phyloP scores from a whole-genome alignment of 2,329 filamentous ascomycete genomes.

The Penicillium sp. region DNA sequence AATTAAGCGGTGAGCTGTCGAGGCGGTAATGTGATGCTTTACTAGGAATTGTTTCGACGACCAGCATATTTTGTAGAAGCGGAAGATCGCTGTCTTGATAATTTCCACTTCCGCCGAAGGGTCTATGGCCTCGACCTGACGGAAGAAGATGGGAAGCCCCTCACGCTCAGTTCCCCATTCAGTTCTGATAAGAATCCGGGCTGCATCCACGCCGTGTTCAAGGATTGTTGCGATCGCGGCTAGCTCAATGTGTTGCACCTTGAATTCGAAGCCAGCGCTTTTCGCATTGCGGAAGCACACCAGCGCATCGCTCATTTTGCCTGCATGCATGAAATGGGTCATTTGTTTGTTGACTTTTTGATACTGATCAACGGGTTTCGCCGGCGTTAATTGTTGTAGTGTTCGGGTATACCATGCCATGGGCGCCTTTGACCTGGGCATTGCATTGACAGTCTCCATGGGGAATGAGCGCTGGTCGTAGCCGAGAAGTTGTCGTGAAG shows the following conservation, averaged over 20 bases:
- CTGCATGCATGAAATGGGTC: conserved; percentile 43
- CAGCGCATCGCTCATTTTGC: conserved; percentile 39
- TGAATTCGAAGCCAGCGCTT: conserved; percentile 35
- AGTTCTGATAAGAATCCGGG: conserved; percentile 38
- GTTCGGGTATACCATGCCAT: conserved; percentile 38
- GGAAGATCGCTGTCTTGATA: conserved; percentile 43
- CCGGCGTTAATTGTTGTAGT: conserved; percentile 33
- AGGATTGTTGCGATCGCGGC: conserved; percentile 43
- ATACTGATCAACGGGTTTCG: conserved; percentile 38
- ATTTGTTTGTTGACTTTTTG: conserved; percentile 43
- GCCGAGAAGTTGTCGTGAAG: conserved; percentile 43
- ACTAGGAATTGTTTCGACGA: conserved; percentile 36
- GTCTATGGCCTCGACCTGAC: conserved; percentile 36
- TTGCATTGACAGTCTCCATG: conserved; percentile 30
- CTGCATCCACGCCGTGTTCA: conserved; percentile 34
- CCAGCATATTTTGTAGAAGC: conserved; percentile 46
- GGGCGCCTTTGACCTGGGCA: conserved; percentile 27
- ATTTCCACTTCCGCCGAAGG: conserved; percentile 30
- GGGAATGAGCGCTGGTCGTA: conserved; percentile 39
- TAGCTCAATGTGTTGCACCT: conserved; percentile 42
- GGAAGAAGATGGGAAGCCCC: conserved; percentile 42
- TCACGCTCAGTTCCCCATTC: conserved; percentile 34
- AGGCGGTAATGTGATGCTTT: conserved; percentile 42
- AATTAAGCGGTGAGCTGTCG: conserved; percentile 37
- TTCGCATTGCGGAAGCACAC: conserved; percentile 36